Evolutionary conservation across 768 basidiomycete genomes (phyloP).

Genomic region (Termitomyces sp.): DNA sequence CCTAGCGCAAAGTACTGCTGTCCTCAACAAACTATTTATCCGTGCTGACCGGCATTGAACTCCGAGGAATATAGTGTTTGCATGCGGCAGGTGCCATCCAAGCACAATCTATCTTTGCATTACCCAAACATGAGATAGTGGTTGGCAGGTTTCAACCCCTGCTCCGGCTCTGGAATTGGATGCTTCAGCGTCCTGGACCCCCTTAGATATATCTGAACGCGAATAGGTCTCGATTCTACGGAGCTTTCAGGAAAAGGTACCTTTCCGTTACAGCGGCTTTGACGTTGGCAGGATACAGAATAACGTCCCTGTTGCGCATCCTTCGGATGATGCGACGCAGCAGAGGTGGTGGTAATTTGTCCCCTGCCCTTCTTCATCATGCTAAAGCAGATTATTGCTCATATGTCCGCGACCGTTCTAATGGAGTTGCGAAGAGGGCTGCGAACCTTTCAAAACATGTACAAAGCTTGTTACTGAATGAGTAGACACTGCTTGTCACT

Average conservation of each 20-base stretch:
- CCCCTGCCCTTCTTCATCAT: too few relatives aligned
- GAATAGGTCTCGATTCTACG: constrained; percentile 40
- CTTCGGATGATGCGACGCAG: too few relatives aligned
- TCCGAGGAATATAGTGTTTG: too few relatives aligned
- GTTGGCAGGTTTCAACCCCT: constrained; percentile 11
- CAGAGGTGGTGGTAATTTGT: too few relatives aligned
- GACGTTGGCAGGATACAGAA: too few relatives aligned
- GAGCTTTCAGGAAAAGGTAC: constrained; percentile 51
- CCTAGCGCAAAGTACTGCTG: constrained; percentile 42
- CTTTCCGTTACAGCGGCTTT: neutral
- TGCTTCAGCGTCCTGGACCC: constrained; percentile 35
- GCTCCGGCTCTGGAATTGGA: constrained; percentile 52
- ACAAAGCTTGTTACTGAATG: constrained; percentile 4
- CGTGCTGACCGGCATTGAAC: constrained; percentile 31
- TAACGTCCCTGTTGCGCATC: too few relatives aligned
- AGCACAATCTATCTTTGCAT: too few relatives aligned
- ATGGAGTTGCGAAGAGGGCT: constrained; percentile 41
- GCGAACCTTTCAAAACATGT: constrained; percentile 39
- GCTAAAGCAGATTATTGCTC: too few relatives aligned
- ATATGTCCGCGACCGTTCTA: too few relatives aligned
- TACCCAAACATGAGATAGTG: too few relatives aligned
- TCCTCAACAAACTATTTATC: constrained; percentile 44
- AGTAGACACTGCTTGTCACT: neutral
- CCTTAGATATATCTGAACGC: constrained; percentile 37
- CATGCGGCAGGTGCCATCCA: too few relatives aligned